Evolutionary conservation across 495 filamentous ascomycete genomes (phyloP), one percentile per base, ranked within the genome.

Genomic region (Xylaria sp.): DNA sequence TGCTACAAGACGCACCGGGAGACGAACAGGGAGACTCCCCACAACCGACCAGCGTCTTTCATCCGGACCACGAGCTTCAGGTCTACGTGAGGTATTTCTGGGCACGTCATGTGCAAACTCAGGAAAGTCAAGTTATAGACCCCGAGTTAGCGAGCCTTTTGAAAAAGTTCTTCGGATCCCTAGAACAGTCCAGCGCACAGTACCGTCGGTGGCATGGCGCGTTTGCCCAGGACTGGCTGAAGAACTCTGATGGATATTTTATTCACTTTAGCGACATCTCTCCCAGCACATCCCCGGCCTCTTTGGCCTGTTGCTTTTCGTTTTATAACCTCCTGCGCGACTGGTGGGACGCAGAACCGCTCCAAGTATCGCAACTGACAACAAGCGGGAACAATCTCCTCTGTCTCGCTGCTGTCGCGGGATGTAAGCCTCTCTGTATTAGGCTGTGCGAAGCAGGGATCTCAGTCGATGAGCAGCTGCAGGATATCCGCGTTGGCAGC

Each of bases 111-210:
- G 70, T 76, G 58, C 61, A 76, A 44, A 69, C 71, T 9, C 61
- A 75, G 43, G 73, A 67, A 15, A 3, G 8, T 37, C 59, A 15
- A 52, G 26, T 61, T 14, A 69, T 50, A 24, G 53, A 74, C 35
- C 26, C 41, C 35, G 41, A 37, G 41, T 57, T 82, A 57, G 15
- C 55, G 1, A 11, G 44, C 3, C 71, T 76, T 44, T 52, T 81
- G 41, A 78, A 78, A 55, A 50, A 6, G 1, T 82, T 82, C 68
- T 75, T 82, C 35, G 79, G 78, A 31, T 76, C 72, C 46, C 76
- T 76, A 15, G 64, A 48, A 15, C 48, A 73, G 26, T 77, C 77
- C 52, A 81, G 79, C 69, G 17, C 50, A 61, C 70, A 79, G 52
- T 82, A 80, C 65, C 74, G 66, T 44, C 55, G 33, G 65, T 82